Base-by-base conservation (phyloP, 2,329 filamentous ascomycete species). In the Mycogone perniciosa region DNA sequence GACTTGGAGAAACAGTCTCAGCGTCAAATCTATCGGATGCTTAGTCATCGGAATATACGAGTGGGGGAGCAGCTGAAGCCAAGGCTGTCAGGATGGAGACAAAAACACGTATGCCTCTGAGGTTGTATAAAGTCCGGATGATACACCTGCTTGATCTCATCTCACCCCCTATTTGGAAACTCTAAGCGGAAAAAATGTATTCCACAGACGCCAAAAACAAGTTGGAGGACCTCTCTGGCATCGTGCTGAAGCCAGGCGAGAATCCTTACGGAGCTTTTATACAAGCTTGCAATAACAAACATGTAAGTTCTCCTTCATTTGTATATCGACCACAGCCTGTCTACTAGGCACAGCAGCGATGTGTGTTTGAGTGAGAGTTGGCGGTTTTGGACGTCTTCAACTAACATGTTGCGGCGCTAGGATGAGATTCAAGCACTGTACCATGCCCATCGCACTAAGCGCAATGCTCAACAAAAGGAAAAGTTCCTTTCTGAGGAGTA, bases 191-290 rank as follows among this genome's bases (percentile, higher is more conserved):
- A 13, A 31, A 29, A 9, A 43, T 48, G 33, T 50, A 53, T 46
- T 54, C 56, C 6, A 59, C 69, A 2, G 59, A 77, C 39, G 67
- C 70, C 10, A 69, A 65, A 54, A 78, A 78, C 63, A 77, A 75
- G 66, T 63, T 80, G 8, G 74, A 79, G 60, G 76, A 81, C 47
- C 64, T 81, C 29, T 80, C 79, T 1, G 77, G 77, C 10, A 67
- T 79, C 44, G 62, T 67, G 20, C 60, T 75, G 51, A 64, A 71
- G 56, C 73, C 76, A 0, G 79, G 76, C 42, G 78, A 81, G 62
- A 95, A 93, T 58, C 89, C 88, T 1, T 93, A 91, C 64, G 77
- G 88, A 57, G 81, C 84, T 13, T 71, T 95, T 53, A 86, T 95
- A 52, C 67, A 77, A 39, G 77, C 79, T 7, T 89, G 85, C 63